A percentile compares a stretch with the other conserved stretches of the same genome.
Conservation (phyloP, 192 early-diverging fungal species). For the Backusella luteola region DNA sequence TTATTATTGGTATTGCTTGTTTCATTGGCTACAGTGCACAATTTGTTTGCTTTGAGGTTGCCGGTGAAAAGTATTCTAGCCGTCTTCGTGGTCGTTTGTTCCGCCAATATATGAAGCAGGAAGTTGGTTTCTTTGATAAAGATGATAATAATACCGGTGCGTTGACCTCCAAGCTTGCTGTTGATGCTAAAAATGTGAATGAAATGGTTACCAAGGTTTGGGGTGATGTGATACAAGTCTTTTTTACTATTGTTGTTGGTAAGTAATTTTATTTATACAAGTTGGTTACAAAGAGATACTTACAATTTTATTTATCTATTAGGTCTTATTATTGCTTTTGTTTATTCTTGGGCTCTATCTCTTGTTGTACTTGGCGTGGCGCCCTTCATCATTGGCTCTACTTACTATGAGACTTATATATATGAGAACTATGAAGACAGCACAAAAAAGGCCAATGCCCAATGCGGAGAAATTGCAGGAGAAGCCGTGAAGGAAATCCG, state of each 20-base stretch:
- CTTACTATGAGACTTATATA: constrained; percentile 48
- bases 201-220: constrained; percentile 56
- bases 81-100: constrained; percentile 65
- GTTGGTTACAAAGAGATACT: background rate
- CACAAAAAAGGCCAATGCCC: constrained; percentile 72
- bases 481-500: constrained; percentile 84
- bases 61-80: constrained; percentile 63
- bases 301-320: background rate
- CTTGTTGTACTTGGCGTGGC: constrained; percentile 65
- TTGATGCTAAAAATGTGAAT: constrained; percentile 60
- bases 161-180: constrained; percentile 73
- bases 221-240: constrained; percentile 30
- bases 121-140: constrained; percentile 83
- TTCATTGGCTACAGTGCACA: constrained; percentile 60
- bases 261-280: background rate
- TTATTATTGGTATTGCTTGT: constrained; percentile 42
- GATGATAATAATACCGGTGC: constrained; percentile 70
- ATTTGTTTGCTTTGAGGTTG: constrained; percentile 58
- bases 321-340: constrained; percentile 61
- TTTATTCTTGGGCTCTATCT: constrained; percentile 76
- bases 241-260: constrained; percentile 24
- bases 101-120: constrained; percentile 73
- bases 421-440: constrained; percentile 57
- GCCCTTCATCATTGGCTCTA: constrained; percentile 54
- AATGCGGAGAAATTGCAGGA: constrained; percentile 74